Evolutionary conservation across 1,284 basidiomycete species (phyloP), one percentile per base, ranked within the genome.

Genomic region (Farysia itapuensis): DNA sequence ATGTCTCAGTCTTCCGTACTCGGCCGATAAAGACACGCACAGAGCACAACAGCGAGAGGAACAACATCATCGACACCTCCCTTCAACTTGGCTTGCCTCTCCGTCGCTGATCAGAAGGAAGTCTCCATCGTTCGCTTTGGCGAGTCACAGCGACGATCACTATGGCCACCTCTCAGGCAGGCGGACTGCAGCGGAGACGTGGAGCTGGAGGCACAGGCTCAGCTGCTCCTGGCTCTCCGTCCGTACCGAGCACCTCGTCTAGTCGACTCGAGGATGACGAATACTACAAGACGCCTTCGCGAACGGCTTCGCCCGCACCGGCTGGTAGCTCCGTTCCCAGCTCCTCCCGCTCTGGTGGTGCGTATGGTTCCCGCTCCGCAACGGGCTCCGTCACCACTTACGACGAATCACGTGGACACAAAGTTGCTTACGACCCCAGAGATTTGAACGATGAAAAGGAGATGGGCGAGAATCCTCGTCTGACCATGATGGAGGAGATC

Each of bases 401-500:
- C 24, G 58, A 70, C 41, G 44, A 52, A 5, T 39, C 46, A 0
- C 38, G 39, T 11, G 69, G 68, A 13, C 72, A 72, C 32, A 54
- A 64, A 79, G 84, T 98, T 69, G 94, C 94, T 2, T 97, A 84
- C 74, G 94, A 99, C 80, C 93, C 93, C 1, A 81, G 92, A 44
- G 95, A 98, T 79, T 79, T 96, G 63, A 84, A 87, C 66, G 82
- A 86, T 68, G 85, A 85, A 36, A 80, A 83, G 35, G 90, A 95
- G 77, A 84, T 85, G 46, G 81, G 80, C 26, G 85, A 84, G 75
- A 83, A 88, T 77, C 95, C 94, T 0, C 82, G 83, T 51, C 80
- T 98, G 65, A 98, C 94, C 8, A 83, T 98, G 46, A 90, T 98
- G 89, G 94, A 98, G 79, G 95, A 98, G 79, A 86, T 98, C 14